Base-by-base conservation (phyloP, 1,284 basidiomycete species). In the Ceratorhiza oryzae-sativae region DNA sequence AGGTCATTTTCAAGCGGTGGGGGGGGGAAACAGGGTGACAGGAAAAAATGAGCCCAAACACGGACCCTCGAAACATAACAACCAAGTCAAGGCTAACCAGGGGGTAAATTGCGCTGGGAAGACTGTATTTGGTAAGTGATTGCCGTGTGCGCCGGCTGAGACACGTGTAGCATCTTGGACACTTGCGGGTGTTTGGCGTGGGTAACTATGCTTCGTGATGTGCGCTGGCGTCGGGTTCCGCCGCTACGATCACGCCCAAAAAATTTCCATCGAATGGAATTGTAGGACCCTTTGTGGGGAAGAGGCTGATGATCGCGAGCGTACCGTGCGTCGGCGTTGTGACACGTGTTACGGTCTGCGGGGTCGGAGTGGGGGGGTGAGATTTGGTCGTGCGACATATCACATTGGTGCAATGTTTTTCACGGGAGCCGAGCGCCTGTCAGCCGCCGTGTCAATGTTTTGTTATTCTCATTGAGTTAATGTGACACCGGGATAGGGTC, bases 271-370 rank as follows among this genome's bases (percentile, higher is more conserved):
- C 51, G 30, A 6, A 55, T 55, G 27, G 51, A 55, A 55, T 55
- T 30, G 51, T 18, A 30, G 25, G 51, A 55, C 51, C 51, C 51
- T 55, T 30, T 45, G 51, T 55, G 51, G 51, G 51, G 51, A 10
- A 45, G 42, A 9, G 42, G 42, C 6, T 55, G 51, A 55, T 55
- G 51, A 55, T 55, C 51, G 51, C 30, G 27, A 20, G 20, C 51
- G 58, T 65, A 36, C 62, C 62, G 62, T 34, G 48, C 49, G 36
- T 41, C 49, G 51, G 51, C 49, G 65, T 53, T 30, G 65, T 56
- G 42, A 68, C 65, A 68, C 65, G 65, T 68, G 49, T 68, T 67
- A 34, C 63, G 49, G 18, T 67, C 23, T 58, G 53, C n/a, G 65
- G 65, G 65, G 65, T 5, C 6, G 6, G 34, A 20, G 45, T n/a